Conservation (phyloP, 2,329 filamentous ascomycete species). For the Thyridium curvatum region DNA sequence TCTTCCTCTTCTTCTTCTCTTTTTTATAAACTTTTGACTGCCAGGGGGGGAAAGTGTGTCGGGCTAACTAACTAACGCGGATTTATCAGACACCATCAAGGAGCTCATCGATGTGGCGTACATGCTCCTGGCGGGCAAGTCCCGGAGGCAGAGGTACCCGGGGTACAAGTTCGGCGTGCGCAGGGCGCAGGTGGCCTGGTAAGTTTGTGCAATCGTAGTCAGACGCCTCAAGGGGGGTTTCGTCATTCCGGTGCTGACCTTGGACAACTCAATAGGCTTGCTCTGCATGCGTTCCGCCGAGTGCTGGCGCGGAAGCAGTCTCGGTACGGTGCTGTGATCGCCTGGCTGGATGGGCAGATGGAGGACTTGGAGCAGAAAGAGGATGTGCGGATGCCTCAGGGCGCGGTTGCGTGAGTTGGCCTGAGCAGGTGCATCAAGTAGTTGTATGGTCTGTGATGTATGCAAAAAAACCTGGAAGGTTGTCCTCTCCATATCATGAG, state of each 20-base stretch:
- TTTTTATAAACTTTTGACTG: no score
- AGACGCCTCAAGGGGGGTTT: no score
- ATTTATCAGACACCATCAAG: constrained; percentile 50
- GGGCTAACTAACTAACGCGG: constrained; percentile 3
- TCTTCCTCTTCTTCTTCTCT: background rate
- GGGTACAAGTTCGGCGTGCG: constrained; percentile 54
- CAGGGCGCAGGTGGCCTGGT: constrained; percentile 56
- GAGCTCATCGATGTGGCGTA: constrained; percentile 61
- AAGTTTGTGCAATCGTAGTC: constrained; percentile 22
- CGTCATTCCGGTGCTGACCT: constrained; percentile 9
- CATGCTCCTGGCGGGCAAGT: constrained; percentile 53
- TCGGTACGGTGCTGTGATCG: constrained; percentile 55
- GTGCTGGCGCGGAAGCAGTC: constrained; percentile 69
- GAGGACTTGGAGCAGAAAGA: constrained; percentile 21
- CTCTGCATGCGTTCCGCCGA: constrained; percentile 60
- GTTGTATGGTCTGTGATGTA: background rate
- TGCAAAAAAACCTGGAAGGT: background rate
- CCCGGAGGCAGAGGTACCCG: constrained; percentile 35
- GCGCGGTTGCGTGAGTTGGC: background rate
- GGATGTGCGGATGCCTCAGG: constrained; percentile 5
- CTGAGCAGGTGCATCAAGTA: no score
- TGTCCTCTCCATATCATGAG: background rate
- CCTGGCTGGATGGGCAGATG: constrained; percentile 56
- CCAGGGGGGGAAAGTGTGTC: no score
- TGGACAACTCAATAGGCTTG: constrained; percentile 47